Evolutionary conservation across 768 basidiomycete genomes (phyloP).

Genomic region (Hericium rajendrae): DNA sequence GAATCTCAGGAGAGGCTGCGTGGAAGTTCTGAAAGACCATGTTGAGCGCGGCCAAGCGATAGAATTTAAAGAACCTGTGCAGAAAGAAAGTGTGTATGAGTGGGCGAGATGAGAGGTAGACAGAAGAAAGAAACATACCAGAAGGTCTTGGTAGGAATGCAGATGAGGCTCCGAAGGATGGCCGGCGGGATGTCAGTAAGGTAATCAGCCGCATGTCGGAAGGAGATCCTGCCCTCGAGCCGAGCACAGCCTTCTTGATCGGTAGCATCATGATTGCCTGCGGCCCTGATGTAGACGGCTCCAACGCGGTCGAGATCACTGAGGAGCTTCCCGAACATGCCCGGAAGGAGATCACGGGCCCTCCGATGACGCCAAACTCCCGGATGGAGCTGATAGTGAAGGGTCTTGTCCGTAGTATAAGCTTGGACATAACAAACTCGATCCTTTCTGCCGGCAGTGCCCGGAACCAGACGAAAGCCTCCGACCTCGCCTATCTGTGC

Average conservation of each 20-base stretch:
- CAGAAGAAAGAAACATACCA: background rate
- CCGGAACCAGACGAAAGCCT: background rate
- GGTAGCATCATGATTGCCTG: background rate
- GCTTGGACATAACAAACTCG: background rate
- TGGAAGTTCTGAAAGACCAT: background rate
- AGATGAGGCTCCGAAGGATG: background rate
- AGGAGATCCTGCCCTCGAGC: background rate
- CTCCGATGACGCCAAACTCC: background rate
- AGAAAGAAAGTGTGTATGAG: background rate
- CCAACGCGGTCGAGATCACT: background rate
- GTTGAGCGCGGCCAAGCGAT: background rate
- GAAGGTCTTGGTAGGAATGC: background rate
- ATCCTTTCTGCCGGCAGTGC: background rate
- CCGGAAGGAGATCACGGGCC: background rate
- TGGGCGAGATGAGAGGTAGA: background rate
- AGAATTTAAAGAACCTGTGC: background rate
- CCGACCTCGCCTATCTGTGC: background rate
- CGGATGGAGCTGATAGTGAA: background rate
- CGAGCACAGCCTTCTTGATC: background rate
- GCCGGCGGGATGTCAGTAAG: background rate
- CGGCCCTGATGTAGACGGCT: background rate
- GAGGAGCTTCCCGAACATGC: background rate
- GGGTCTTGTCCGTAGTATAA: background rate
- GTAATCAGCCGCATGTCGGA: background rate
- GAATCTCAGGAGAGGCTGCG: too few species aligned